A percentile compares a stretch with the other conserved stretches of the same genome.
These are phyloP conservation scores for Melocanna baccifera DNA, from an alignment of 176 grass and related monocot species.

Conservation along the genomic window DNA sequence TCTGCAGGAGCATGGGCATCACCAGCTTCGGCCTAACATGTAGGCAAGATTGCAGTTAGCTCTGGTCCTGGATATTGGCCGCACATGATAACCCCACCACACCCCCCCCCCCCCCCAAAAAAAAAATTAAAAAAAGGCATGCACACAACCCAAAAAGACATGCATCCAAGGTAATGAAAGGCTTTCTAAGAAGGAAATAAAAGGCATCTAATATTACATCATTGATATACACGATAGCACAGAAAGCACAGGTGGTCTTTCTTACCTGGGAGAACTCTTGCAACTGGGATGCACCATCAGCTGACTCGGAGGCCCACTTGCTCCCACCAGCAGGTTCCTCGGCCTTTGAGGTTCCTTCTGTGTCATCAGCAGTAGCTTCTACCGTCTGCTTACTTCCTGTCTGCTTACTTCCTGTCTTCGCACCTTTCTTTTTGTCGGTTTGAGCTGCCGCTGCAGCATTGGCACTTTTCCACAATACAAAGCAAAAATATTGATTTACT, in stretches of 20 bases:
- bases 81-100: not conserved
- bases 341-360: conserved; percentile 66
- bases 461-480: conserved; percentile 38
- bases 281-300: conserved; percentile 41
- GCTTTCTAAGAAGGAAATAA: not conserved
- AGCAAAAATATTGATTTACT: not conserved
- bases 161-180: not conserved
- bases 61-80: not conserved
- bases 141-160: not conserved
- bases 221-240: not conserved
- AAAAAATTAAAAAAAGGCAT: not conserved
- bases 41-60: not conserved
- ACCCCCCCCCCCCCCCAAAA: no score
- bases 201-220: not conserved
- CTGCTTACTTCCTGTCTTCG: conserved; percentile 44
- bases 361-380: conserved; percentile 38
- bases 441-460: conserved; percentile 16
- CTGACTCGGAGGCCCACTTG: conserved; percentile 39
- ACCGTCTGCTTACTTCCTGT: conserved; percentile 29
- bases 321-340: conserved; percentile 37
- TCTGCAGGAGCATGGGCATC: conserved; percentile 36
- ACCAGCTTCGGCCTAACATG: conserved; percentile 39
- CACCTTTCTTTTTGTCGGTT: conserved; percentile 44
- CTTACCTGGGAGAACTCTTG: conserved; percentile 57
- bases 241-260: not conserved